Conservation (phyloP, 768 basidiomycete genomes). For the Suillus weaverae region DNA sequence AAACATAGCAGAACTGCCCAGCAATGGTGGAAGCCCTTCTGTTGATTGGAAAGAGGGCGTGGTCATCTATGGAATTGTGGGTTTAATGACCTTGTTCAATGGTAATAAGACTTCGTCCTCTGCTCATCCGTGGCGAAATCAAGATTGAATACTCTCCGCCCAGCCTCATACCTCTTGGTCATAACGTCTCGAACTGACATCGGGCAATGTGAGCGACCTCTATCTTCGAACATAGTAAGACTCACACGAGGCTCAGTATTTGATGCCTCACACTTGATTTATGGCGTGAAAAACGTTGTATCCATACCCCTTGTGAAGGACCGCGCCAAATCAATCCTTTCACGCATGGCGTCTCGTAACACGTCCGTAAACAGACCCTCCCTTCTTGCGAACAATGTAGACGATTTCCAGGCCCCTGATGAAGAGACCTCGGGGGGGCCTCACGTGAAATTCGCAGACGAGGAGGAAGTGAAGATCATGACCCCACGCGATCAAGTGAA, state of each 20-base stretch:
- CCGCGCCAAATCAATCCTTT: conserved; percentile 54
- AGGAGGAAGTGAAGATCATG: conserved; percentile 46
- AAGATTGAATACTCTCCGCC: not conserved
- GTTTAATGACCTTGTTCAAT: conserved; percentile 69
- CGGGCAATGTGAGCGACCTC: conserved; percentile 56
- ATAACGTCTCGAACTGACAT: conserved; percentile 62
- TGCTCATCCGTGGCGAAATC: not conserved
- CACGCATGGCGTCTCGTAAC: conserved; percentile 54
- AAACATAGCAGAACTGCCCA: conserved; percentile 51
- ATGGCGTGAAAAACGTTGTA: conserved; percentile 64
- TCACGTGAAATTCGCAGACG: conserved; percentile 56
- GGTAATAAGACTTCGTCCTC: conserved; percentile 39
- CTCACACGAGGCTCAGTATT: conserved; percentile 49
- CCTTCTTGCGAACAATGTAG: conserved; percentile 34
- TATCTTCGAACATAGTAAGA: not conserved
- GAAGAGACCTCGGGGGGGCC: conserved; percentile 20
- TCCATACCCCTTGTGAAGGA: conserved; percentile 73
- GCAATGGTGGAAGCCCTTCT: conserved; percentile 32
- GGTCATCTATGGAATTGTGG: conserved; percentile 75
- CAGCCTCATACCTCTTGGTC: conserved; percentile 77
- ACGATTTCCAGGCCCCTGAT: conserved; percentile 22
- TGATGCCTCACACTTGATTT: conserved; percentile 59
- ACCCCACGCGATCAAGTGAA: conserved; percentile 30
- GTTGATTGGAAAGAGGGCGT: conserved; percentile 57
- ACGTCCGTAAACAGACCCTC: conserved; percentile 46